Base-by-base conservation (phyloP, 2,329 filamentous ascomycete species). In the Hypomyces perniciosus region DNA sequence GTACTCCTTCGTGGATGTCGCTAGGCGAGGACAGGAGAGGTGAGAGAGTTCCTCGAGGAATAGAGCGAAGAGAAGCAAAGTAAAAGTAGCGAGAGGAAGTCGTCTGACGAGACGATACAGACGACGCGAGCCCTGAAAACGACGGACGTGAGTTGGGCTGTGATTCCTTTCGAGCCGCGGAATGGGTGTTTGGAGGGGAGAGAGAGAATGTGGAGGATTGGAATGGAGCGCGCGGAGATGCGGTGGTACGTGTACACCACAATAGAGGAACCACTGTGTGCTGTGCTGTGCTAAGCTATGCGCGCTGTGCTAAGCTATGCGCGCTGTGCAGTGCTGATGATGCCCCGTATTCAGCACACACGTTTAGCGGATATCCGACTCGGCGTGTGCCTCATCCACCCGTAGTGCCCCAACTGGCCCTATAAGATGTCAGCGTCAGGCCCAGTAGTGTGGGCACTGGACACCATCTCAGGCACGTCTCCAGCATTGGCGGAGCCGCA, bases 351-450 rank as follows among this genome's bases (percentile, higher is more conserved):
- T 50, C 47, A 50, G 47, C 30, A 28, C 33, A 20, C 7, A 34
- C 48, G 48, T 45, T 42, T n/a, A 50, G 48, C 48, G 48, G 48
- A 42, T 44, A 50, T 50, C 31, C 42, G 48, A 35, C 29, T n/a
- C 29, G 35, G 46, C 12, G 34, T 20, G 20, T 20, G 20, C 20
- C 20, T 20, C 20, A 20, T 20, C 20, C 20, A 20, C 20, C 20
- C 20, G 20, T 20, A 20, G 20, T 20, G 20, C 20, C 26, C 27
- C 27, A 37, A 44, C 10, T 30, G 8, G 41, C 40, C n/a, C 28
- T 44, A 20, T 20, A 20, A 20, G 46, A 34, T 40, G 46, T 27
- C 27, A 43, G 46, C 39, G 46, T 39, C 13, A 33, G 13, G 40
- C 30, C 28, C 35, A 34, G 35, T 10, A 42, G 42, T 28, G 33